These are phyloP conservation scores for Ceratocystis papillata DNA, from an alignment of 2,329 filamentous ascomycete species.

Conservation along the genomic window DNA sequence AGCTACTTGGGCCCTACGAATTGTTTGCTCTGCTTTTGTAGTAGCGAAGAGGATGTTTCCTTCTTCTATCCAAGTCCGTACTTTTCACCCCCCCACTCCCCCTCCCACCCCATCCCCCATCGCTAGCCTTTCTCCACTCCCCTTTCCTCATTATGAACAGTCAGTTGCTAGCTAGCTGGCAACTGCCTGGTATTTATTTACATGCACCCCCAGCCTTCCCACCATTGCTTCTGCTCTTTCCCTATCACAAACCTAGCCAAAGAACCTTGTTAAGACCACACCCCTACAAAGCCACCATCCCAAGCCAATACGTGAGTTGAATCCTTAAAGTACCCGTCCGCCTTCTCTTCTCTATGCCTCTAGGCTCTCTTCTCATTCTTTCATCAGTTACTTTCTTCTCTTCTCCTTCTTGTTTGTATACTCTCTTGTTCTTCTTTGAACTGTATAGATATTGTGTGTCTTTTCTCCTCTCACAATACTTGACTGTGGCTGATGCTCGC, in stretches of 20 bases:
- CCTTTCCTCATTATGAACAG: background rate
- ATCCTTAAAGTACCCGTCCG: slow-evolving; percentile 11
- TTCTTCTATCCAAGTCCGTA: slow-evolving; percentile 4
- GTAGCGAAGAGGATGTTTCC: background rate
- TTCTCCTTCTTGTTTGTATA: background rate
- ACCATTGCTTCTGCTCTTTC: slow-evolving; percentile 6
- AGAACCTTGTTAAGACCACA: slow-evolving; percentile 3
- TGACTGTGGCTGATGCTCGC: background rate
- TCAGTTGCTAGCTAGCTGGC: background rate
- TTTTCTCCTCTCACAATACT: slow-evolving; percentile 1
- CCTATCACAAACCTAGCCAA: background rate
- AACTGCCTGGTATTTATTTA: slow-evolving; percentile 1
- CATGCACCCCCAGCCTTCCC: slow-evolving; percentile 3
- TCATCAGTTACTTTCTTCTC: background rate
- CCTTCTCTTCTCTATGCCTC: background rate
- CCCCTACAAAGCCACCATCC: background rate
- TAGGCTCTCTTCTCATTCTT: background rate
- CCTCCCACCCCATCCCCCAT: slow-evolving; percentile 4
- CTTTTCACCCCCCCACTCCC: slow-evolving; percentile 4
- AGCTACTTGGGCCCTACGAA: background rate
- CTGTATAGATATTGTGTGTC: background rate
- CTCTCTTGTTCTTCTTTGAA: background rate
- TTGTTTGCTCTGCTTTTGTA: background rate
- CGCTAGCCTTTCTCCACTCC: slow-evolving; percentile 1
- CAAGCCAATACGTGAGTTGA: background rate